Evolutionary conservation across 495 filamentous ascomycete species (phyloP).

Genomic region (Lasiosphaeris hirsuta): DNA sequence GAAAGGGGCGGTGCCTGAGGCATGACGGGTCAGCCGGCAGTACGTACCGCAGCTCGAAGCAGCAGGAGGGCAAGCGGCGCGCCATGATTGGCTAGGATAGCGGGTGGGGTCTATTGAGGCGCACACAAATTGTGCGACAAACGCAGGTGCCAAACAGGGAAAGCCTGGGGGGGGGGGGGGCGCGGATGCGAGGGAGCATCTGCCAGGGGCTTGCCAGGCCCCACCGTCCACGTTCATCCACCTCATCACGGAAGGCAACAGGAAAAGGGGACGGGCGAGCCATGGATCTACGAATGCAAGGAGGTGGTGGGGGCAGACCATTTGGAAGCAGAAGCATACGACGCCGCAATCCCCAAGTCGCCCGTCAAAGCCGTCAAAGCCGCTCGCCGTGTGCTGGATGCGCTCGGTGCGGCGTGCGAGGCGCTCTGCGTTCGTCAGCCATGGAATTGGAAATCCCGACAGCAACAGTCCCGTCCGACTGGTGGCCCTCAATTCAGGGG

Average conservation of each 20-base stretch:
- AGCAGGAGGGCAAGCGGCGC: background rate
- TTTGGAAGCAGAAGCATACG: no score
- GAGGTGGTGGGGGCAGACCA: background rate
- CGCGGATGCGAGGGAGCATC: slow-evolving; percentile 4
- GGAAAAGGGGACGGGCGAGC: background rate
- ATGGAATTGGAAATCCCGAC: background rate
- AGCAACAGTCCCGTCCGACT: background rate
- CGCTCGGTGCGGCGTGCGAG: no score
- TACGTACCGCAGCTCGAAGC: background rate
- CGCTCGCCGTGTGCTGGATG: background rate
- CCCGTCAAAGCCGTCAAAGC: background rate
- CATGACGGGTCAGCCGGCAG: background rate
- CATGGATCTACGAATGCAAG: slow-evolving; percentile 1
- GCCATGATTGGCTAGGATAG: slow-evolving; percentile 25
- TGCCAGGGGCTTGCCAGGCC: slow-evolving; percentile 15
- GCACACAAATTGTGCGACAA: slow-evolving; percentile 22
- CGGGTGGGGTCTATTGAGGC: slow-evolving; percentile 7
- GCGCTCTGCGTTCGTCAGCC: no score
- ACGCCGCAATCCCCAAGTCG: background rate
- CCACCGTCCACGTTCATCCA: slow-evolving; percentile 2
- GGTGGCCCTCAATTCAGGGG: background rate
- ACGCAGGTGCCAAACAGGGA: slow-evolving; percentile 27
- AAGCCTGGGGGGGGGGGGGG: slow-evolving; percentile 12
- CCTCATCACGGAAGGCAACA: slow-evolving; percentile 7
- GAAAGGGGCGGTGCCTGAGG: slow-evolving; percentile 30